Conservation (phyloP, 2,329 filamentous ascomycete species). For the Nemania abortiva region DNA sequence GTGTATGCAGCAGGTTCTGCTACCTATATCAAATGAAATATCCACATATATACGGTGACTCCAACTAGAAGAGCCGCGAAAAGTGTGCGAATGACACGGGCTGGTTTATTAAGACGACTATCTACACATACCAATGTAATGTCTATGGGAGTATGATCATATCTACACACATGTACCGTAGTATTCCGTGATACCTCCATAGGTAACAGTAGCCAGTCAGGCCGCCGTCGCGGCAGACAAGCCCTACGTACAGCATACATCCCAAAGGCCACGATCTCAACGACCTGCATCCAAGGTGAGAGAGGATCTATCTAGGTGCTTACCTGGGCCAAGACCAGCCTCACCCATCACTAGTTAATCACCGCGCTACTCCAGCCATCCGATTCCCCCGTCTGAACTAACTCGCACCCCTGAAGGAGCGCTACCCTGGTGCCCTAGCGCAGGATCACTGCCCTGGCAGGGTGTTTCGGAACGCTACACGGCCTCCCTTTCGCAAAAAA, state of each 20-base stretch:
- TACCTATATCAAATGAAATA: not conserved
- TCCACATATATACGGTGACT: not conserved
- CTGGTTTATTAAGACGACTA: not conserved
- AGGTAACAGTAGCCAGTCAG: too few species aligned
- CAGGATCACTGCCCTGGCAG: slow-evolving; percentile 14
- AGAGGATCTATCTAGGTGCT: slow-evolving; percentile 5
- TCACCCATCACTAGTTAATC: slow-evolving; percentile 1
- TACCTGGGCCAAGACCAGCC: not conserved
- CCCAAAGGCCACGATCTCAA: not conserved
- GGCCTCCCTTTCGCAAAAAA: not conserved
- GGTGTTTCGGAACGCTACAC: slow-evolving; percentile 8
- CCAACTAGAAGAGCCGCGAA: slow-evolving; percentile 1
- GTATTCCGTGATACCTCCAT: not conserved
- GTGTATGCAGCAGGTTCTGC: not conserved
- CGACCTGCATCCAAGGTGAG: slow-evolving; percentile 2
- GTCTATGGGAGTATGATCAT: not conserved
- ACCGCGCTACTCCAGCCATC: slow-evolving; percentile 10
- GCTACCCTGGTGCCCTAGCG: not conserved
- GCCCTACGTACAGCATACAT: not conserved
- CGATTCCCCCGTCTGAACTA: slow-evolving; percentile 9
- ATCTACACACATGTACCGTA: not conserved
- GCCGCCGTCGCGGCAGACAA: not conserved
- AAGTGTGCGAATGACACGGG: not conserved
- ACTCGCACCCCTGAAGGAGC: slow-evolving; percentile 15
- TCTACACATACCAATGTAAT: not conserved